Conservation (phyloP, 495 filamentous ascomycete species). For the Talaromyces adpressus region DNA sequence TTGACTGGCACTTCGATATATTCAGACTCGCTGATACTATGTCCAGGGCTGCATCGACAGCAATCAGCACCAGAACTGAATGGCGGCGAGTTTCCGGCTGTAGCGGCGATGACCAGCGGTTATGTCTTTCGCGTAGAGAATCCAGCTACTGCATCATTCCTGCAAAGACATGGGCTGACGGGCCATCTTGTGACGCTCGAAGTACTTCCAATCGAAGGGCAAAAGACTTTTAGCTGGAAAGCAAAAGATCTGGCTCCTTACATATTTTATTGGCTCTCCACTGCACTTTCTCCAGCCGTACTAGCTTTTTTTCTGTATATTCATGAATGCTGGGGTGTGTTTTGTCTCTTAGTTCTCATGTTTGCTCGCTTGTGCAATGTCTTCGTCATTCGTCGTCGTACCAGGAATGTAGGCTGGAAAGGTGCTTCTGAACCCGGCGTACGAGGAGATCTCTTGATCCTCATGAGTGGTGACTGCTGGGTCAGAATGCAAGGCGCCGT, state of each 20-base stretch:
- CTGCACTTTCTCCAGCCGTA: conserved; percentile 32
- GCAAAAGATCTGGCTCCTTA: neutral
- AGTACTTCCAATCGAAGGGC: conserved; percentile 17
- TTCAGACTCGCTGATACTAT: conserved; percentile 47
- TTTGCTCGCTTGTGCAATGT: conserved; percentile 48
- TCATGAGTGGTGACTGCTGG: conserved; percentile 34
- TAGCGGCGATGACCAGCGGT: conserved; percentile 25
- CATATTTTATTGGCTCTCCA: conserved; percentile 36
- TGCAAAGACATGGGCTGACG: conserved; percentile 37
- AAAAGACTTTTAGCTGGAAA: neutral
- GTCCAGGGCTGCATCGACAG: conserved; percentile 54
- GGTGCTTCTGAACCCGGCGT: conserved; percentile 28
- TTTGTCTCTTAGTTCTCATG: conserved; percentile 36
- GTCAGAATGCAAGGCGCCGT: conserved; percentile 44
- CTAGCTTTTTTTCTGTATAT: conserved; percentile 33
- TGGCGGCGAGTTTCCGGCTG: conserved; percentile 20
- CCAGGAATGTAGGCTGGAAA: conserved; percentile 25
- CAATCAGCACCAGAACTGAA: conserved; percentile 39
- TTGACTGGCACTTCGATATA: conserved; percentile 44
- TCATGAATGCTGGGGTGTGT: conserved; percentile 47
- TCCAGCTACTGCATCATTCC: conserved; percentile 42
- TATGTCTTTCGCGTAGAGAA: conserved; percentile 45
- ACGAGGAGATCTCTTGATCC: conserved; percentile 30
- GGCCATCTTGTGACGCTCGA: conserved; percentile 39
- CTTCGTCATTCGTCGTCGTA: conserved; percentile 41